A percentile compares a stretch with the other conserved stretches of the same genome.
Conservation (phyloP, 805 yeast species). For the Pichia pseudocactophila region DNA sequence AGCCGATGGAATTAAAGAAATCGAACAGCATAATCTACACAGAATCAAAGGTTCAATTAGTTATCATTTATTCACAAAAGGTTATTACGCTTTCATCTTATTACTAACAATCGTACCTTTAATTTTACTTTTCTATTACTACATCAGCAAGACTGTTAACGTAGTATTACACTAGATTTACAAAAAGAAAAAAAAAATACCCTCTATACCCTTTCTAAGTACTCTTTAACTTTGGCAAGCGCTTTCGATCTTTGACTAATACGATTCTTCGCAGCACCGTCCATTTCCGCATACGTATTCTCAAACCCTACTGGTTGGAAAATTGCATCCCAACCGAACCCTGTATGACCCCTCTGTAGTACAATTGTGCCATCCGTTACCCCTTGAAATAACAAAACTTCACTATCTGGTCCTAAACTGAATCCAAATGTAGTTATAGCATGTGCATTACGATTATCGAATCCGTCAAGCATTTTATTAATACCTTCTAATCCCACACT, state of each 20-base stretch:
- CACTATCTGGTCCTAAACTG: conserved; percentile 70
- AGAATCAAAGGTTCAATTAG: conserved; percentile 47
- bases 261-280: conserved; percentile 60
- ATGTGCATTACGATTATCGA: conserved; percentile 74
- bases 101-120: conserved; percentile 25
- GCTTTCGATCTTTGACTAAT: conserved; percentile 89
- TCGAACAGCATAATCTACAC: conserved; percentile 55
- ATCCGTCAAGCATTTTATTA: conserved; percentile 68
- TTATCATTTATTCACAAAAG: conserved; percentile 44
- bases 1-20: conserved; percentile 51
- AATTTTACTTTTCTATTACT: conserved; percentile 26
- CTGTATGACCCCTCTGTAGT: conserved; percentile 62
- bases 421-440: conserved; percentile 92
- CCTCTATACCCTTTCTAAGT: conserved; percentile 8
- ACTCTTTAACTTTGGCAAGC: conserved; percentile 58
- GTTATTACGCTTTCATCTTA: conserved; percentile 31
- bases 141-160: too few relatives aligned
- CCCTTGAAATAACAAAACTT: conserved; percentile 78
- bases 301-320: conserved; percentile 74
- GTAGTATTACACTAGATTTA: too few relatives aligned
- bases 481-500: conserved; percentile 69
- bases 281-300: conserved; percentile 86
- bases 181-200: background rate
- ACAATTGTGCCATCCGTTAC: conserved; percentile 76
- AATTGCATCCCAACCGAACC: conserved; percentile 92